Conservation (phyloP, 169 alveolate genomes). For the Sarcocystis neurona region DNA sequence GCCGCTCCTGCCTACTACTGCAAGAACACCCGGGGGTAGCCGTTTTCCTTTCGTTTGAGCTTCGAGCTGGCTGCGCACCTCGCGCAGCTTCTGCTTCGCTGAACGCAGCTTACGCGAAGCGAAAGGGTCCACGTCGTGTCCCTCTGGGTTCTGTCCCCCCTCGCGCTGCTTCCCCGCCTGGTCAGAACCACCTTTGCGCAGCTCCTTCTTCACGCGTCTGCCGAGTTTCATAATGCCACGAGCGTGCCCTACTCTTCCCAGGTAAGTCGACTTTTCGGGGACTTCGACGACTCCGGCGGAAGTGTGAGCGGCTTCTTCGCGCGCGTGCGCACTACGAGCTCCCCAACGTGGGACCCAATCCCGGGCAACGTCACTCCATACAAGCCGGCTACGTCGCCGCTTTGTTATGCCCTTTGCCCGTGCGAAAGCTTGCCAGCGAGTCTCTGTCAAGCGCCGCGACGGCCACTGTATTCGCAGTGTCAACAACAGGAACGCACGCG, state of each 20-base stretch:
- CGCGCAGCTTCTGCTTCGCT: slow-evolving; percentile 58
- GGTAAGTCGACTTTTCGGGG: slow-evolving; percentile 29
- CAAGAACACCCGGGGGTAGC: slow-evolving; percentile 31
- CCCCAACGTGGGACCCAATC: slow-evolving; percentile 87
- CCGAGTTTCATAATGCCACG: background rate
- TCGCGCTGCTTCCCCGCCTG: slow-evolving; percentile 1
- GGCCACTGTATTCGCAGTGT: too few species aligned
- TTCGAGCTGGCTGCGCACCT: slow-evolving; percentile 37
- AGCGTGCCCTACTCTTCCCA: background rate
- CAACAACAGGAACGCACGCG: too few species aligned
- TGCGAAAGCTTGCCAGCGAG: slow-evolving; percentile 80
- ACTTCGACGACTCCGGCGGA: slow-evolving; percentile 32
- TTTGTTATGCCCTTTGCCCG: slow-evolving; percentile 75
- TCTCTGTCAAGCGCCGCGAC: too few species aligned
- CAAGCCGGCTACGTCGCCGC: slow-evolving; percentile 74
- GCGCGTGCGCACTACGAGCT: slow-evolving; percentile 66
- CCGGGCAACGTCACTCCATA: slow-evolving; percentile 69
- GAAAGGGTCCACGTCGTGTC: background rate
- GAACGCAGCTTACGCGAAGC: slow-evolving; percentile 14
- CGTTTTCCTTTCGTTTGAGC: background rate
- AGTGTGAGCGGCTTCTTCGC: background rate
- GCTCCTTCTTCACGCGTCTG: background rate
- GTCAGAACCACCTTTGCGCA: background rate
- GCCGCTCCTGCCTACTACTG: slow-evolving; percentile 4
- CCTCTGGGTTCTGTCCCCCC: background rate